Base-by-base conservation (phyloP, 75 land plant species). In the Pinus tabuliformis region DNA sequence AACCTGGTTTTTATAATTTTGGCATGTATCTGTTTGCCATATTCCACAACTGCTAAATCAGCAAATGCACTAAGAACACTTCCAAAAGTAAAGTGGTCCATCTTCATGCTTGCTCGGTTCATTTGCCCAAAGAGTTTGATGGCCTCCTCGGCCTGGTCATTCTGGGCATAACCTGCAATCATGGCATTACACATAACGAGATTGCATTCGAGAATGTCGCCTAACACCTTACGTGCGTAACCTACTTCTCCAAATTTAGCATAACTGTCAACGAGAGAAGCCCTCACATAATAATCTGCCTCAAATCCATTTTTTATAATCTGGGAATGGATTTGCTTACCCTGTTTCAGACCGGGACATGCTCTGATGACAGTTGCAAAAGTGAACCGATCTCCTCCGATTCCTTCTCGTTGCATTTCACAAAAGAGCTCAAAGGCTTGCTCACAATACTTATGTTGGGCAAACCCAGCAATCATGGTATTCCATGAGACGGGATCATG, bases 21-120 rank as follows among this genome's bases (percentile, higher is more conserved):
- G 26, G 70, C 75, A 73, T 90, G 92, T 12, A 90, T 73, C 83
- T 83, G 75, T 54, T 24, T 77, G n/a, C 87, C 92, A 76, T 76
- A 37, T 24, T 77, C 78, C 60, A 82, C 70, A 17, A 74, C 59
- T 6, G 82, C 79, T 73, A 83, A 62, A 62, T 1, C 76, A 42
- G 92, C 74, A 75, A 85, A 90, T 16, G 87, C 81, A 71, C 80
- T 83, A 74, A 90, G 85, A 16, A 75, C 84, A 17, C 84, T 79
- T 16, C 83, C 87, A 78, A 83, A 85, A 30, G 85, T 73, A 57
- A 80, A 78, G 57, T 85, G 82, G 76, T 90, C 89, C 92, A 0
- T 33, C 16, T 36, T 18, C 26, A 76, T n/a, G 45, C 73, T 12
- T 30, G 12, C 63, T 42, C 22, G 49, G 54, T 58, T 39, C 88